Conservation (phyloP, 805 yeast genomes). For the Torulaspora gathmanii region DNA sequence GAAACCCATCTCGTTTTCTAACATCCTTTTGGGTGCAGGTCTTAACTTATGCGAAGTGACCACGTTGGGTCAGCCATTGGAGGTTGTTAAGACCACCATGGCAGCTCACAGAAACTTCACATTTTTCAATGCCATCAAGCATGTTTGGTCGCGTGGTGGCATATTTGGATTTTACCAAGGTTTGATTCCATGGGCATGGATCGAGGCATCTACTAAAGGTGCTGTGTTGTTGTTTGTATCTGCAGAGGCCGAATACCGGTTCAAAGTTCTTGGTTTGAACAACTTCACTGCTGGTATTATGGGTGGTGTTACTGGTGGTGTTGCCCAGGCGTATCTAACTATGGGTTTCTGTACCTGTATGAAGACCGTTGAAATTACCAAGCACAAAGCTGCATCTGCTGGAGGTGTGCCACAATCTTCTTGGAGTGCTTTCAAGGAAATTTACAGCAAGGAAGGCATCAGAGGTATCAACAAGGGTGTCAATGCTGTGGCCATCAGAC, state of each 20-base stretch:
- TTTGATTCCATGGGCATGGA: slow-evolving; percentile 99
- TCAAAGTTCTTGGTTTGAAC: slow-evolving; percentile 57
- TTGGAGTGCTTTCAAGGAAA: slow-evolving; percentile 80
- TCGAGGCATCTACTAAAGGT: slow-evolving; percentile 98
- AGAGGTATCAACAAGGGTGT: slow-evolving; percentile 96
- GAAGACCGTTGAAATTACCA: slow-evolving; percentile 97
- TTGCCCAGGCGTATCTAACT: slow-evolving; percentile 92
- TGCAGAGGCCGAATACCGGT: slow-evolving; percentile 82
- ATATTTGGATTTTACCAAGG: slow-evolving; percentile 92
- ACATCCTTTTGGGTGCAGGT: slow-evolving; percentile 89
- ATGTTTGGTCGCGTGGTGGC: slow-evolving; percentile 94
- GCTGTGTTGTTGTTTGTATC: slow-evolving; percentile 91
- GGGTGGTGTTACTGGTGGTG: slow-evolving; percentile 95
- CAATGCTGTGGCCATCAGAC: slow-evolving; percentile 98
- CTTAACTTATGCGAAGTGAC: slow-evolving; percentile 89
- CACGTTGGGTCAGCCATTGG: slow-evolving; percentile 94
- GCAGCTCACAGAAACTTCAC: slow-evolving; percentile 85
- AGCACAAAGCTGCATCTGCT: slow-evolving; percentile 59
- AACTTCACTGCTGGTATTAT: slow-evolving; percentile 84
- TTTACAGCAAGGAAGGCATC: slow-evolving; percentile 81
- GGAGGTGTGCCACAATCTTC: slow-evolving; percentile 74
- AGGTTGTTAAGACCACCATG: slow-evolving; percentile 95
- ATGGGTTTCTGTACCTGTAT: slow-evolving; percentile 99
- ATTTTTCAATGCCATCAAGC: slow-evolving; percentile 59
- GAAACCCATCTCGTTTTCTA: slow-evolving; percentile 83